A percentile compares a stretch with the other conserved stretches of the same genome.
These are phyloP conservation scores for Tympanopsis confertula DNA, from an alignment of 2,329 filamentous ascomycete species.

Conservation along the genomic window DNA sequence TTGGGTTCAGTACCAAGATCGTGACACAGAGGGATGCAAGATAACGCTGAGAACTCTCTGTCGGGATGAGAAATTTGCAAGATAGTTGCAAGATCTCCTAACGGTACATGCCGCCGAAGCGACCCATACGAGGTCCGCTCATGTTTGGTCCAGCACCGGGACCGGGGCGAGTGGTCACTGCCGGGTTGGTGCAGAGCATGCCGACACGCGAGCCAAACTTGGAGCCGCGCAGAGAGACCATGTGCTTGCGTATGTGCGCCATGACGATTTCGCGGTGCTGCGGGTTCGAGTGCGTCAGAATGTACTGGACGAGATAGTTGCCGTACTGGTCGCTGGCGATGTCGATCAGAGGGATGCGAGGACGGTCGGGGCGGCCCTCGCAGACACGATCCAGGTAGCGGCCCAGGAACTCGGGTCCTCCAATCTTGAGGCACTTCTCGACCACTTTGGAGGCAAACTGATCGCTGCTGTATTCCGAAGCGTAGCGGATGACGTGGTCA, in stretches of 20 bases:
- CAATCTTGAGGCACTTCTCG: conserved; percentile 97
- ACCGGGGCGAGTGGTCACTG: conserved; percentile 76
- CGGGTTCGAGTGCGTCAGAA: conserved; percentile 73
- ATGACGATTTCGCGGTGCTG: conserved; percentile 91
- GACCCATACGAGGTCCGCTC: conserved; percentile 32
- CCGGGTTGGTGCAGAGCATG: conserved; percentile 96
- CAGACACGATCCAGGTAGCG: conserved; percentile 90
- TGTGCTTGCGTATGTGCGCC: conserved; percentile 92
- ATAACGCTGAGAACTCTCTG: too few relatives aligned
- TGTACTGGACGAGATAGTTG: conserved; percentile 96
- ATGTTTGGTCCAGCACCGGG: conserved; percentile 64
- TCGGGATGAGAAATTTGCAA: neutral
- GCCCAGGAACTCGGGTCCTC: conserved; percentile 76
- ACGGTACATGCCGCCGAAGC: conserved; percentile 2
- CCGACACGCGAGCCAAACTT: conserved; percentile 97
- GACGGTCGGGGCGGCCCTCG: conserved; percentile 78
- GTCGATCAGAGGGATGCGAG: conserved; percentile 92
- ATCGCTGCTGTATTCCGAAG: conserved; percentile 95
- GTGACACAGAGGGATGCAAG: too few relatives aligned
- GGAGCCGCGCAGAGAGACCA: conserved; percentile 95
- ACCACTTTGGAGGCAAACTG: conserved; percentile 99
- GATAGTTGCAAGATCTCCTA: neutral
- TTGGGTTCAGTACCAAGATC: too few relatives aligned
- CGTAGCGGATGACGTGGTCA: conserved; percentile 87
- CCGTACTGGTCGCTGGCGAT: conserved; percentile 98